A percentile compares a stretch with the other conserved stretches of the same genome.
phyloP scores from a whole-genome alignment of 2,329 filamentous ascomycete species.

The Aspergillus brunneoviolaceus region DNA sequence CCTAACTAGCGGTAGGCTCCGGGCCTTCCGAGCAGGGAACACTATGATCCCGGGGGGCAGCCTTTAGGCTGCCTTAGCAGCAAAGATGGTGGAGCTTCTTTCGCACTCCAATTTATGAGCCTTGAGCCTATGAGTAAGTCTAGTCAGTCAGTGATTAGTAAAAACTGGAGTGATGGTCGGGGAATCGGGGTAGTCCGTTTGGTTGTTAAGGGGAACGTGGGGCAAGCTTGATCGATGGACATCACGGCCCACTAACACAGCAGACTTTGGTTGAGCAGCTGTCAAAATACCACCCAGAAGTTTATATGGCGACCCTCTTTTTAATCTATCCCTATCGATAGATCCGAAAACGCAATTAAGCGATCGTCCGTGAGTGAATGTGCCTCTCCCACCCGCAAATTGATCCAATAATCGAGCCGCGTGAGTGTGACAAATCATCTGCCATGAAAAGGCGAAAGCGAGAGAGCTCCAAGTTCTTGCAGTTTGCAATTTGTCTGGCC shows the following conservation, averaged over 20 bases:
- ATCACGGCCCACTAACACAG: background rate
- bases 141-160: no score
- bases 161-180: no score
- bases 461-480: no score
- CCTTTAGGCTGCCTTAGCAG: background rate
- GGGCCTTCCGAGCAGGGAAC: background rate
- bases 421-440: background rate
- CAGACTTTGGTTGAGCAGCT: background rate
- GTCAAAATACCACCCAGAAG: background rate
- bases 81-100: background rate
- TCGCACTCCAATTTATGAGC: background rate
- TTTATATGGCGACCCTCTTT: background rate
- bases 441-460: background rate
- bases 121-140: no score
- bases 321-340: background rate
- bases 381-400: background rate
- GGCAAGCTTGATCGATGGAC: background rate
- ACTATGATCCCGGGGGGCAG: background rate
- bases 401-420: background rate
- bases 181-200: background rate
- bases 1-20: background rate
- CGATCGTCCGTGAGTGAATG: background rate
- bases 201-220: background rate
- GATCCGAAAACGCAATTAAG: background rate
- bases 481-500: background rate